phyloP scores from a whole-genome alignment of 2,329 filamentous ascomycete species.

The Pleomassaria siparia region DNA sequence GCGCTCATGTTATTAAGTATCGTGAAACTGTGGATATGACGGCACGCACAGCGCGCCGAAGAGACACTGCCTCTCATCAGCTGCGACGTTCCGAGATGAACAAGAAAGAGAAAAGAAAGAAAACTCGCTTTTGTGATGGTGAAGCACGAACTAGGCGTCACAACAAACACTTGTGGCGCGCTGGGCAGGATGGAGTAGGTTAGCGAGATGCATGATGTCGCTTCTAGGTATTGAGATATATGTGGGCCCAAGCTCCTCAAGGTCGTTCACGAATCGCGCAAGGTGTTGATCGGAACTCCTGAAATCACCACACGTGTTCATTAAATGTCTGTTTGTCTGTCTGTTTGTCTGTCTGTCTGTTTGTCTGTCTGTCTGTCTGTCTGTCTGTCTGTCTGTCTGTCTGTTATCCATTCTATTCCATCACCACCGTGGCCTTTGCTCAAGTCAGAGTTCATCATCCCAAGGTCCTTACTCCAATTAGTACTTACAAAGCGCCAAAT shows the following conservation, averaged over 20 bases:
- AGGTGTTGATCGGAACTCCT: conserved; percentile 10
- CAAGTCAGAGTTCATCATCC: too few relatives aligned
- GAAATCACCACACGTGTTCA: conserved; percentile 13
- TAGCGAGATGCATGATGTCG: not conserved
- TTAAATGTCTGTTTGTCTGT: too few relatives aligned
- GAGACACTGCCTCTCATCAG: not conserved
- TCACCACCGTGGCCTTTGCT: not conserved
- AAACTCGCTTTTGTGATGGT: conserved; percentile 2
- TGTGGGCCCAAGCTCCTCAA: conserved; percentile 7
- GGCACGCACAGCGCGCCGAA: not conserved
- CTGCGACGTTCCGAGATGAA: conserved; percentile 3
- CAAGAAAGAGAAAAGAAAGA: conserved; percentile 1
- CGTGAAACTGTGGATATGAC: not conserved
- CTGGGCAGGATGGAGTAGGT: conserved; percentile 10
- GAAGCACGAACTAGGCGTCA: not conserved
- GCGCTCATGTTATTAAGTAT: not conserved
- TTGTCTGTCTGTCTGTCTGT: too few relatives aligned
- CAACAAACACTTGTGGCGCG: conserved; percentile 7
- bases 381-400: too few relatives aligned
- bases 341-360: too few relatives aligned
- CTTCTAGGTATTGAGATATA: not conserved
- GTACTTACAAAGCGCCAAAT: too few relatives aligned
- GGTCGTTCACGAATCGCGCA: not conserved
- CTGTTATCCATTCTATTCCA: not conserved
- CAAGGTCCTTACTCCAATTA: too few relatives aligned